Conservation (phyloP, 345 rosid species). For the Physaria fendleri region DNA sequence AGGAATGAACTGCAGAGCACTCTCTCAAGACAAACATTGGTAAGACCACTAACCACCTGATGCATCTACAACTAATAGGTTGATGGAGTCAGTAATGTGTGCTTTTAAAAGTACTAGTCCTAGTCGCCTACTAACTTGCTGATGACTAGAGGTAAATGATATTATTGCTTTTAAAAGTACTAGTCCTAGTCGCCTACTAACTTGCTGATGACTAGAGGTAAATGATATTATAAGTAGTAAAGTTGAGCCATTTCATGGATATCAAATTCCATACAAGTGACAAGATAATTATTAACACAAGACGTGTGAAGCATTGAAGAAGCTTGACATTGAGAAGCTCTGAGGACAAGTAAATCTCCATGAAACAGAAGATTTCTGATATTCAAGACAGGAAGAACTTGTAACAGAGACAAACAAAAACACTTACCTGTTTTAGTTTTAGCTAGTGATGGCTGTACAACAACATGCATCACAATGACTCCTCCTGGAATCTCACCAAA, state of each 20-base stretch:
- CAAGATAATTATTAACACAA: neutral
- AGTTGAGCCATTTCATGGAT: neutral
- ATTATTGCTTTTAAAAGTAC: no score
- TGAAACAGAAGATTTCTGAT: no score
- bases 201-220: no score
- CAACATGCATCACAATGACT: slow-evolving; percentile 72
- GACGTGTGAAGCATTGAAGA: no score
- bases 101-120: neutral
- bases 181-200: no score
- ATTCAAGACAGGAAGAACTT: neutral
- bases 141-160: no score
- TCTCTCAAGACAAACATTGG: neutral
- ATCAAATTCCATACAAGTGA: neutral
- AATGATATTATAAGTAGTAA: neutral
- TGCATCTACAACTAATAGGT: neutral
- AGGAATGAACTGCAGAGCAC: neutral
- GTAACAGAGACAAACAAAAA: neutral
- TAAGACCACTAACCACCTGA: slow-evolving; percentile 11
- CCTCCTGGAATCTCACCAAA: slow-evolving; percentile 61
- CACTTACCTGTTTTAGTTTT: slow-evolving; percentile 60
- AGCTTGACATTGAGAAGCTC: no score
- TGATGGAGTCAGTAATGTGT: neutral
- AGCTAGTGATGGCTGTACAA: slow-evolving; percentile 73
- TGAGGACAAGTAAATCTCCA: no score
- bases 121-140: slow-evolving; percentile 12